Evolutionary conservation across 768 basidiomycete genomes (phyloP).

Genomic region (Agaricus blazei): DNA sequence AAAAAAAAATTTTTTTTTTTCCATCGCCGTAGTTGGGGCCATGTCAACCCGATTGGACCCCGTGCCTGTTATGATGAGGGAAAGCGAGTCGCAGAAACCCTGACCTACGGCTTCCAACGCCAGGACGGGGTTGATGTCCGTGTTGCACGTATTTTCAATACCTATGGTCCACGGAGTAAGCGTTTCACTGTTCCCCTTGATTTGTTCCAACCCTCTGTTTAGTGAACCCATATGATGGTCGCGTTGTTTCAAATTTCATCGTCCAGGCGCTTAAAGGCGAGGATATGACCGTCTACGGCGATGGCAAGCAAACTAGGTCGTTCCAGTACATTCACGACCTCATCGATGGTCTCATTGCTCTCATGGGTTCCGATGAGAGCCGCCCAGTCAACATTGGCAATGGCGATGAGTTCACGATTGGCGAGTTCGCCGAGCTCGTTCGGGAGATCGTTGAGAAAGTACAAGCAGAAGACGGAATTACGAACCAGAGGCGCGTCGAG

Average conservation of each 20-base stretch:
- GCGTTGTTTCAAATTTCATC: constrained; percentile 99
- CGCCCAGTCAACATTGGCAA: constrained; percentile 97
- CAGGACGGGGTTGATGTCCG: constrained; percentile 96
- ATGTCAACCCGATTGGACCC: constrained; percentile 97
- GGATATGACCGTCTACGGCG: constrained; percentile 96
- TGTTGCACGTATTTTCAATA: constrained; percentile 98
- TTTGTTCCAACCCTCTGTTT: not conserved
- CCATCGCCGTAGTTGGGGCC: constrained; percentile 68
- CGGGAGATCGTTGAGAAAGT: constrained; percentile 92
- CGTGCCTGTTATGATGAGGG: constrained; percentile 99
- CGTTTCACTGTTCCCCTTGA: constrained; percentile 19
- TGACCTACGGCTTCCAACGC: constrained; percentile 93
- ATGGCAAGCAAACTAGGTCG: constrained; percentile 89
- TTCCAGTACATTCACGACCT: constrained; percentile 99
- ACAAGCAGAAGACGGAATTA: constrained; percentile 73
- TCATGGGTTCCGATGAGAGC: constrained; percentile 94
- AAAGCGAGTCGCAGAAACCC: constrained; percentile 96
- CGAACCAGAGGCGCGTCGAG: constrained; percentile 45
- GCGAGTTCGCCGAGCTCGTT: constrained; percentile 89
- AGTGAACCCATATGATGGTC: constrained; percentile 97
- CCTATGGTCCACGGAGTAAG: constrained; percentile 83
- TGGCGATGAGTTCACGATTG: constrained; percentile 92
- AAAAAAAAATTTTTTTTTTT: constrained; percentile 9
- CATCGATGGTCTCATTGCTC: constrained; percentile 84
- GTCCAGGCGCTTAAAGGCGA: constrained; percentile 95